A percentile compares a stretch with the other conserved stretches of the same genome.
Evolutionary conservation across 2,329 filamentous ascomycete species (phyloP).

Genomic region (Alternaria rosae): DNA sequence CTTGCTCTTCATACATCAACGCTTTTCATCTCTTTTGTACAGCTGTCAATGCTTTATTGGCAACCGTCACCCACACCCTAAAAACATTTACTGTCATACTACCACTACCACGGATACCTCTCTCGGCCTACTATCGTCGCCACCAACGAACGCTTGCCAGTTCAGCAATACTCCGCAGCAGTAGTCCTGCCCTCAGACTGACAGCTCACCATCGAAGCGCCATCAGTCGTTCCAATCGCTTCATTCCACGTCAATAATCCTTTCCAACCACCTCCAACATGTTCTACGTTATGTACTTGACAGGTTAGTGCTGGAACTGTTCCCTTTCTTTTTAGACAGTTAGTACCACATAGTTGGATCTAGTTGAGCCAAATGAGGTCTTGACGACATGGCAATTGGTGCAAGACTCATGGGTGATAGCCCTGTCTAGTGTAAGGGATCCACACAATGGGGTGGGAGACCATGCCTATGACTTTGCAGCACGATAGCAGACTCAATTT

Average conservation of each 20-base stretch:
- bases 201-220: conserved; percentile 35
- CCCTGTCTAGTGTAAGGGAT: conserved; percentile 6
- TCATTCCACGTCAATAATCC: conserved; percentile 28
- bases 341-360: conserved; percentile 10
- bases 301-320: conserved; percentile 42
- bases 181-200: conserved; percentile 31
- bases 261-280: conserved; percentile 34
- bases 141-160: conserved; percentile 46
- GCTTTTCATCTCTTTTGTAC: conserved; percentile 38
- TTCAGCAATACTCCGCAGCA: conserved; percentile 38
- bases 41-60: conserved; percentile 49
- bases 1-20: conserved; percentile 46
- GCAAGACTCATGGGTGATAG: conserved; percentile 34
- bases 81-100: conserved; percentile 44
- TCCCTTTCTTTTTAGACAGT: background rate
- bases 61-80: conserved; percentile 41
- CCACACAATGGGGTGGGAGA: conserved; percentile 4
- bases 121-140: conserved; percentile 38
- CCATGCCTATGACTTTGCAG: background rate
- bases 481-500: background rate
- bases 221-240: conserved; percentile 36
- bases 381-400: conserved; percentile 1
- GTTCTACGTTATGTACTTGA: conserved; percentile 56
- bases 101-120: conserved; percentile 46
- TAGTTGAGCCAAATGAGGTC: background rate